Base-by-base conservation (phyloP, 2,329 filamentous ascomycete genomes). In the Aspergillus pseudonomiae region DNA sequence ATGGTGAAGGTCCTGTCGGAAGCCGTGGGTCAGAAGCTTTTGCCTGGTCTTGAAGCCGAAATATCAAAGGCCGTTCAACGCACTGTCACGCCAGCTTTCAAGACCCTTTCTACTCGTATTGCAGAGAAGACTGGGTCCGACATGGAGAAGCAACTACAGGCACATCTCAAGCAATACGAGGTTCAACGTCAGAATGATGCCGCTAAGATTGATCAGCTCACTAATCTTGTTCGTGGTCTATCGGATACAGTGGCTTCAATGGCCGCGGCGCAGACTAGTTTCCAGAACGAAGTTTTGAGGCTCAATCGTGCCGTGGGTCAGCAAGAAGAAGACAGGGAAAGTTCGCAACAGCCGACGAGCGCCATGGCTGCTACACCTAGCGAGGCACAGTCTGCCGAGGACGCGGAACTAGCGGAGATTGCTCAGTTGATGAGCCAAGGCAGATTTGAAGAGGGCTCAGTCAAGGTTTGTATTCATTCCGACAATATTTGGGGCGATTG, bases 1-100 rank as follows among this genome's bases (percentile, higher is more conserved):
- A 83, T 95, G 45, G 81, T 92, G 66, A 90, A 90, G 71, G 81
- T 85, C 7, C 87, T 97, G 60, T 86, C 90, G 4, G 92, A 96
- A 59, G 86, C 88, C 57, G 85, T 96, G 39, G 83, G 88, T 3
- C 86, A 87, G 67, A 88, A 86, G 56, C 84, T 97, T 34, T 82
- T 86, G 5, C 80, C 86, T 50, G 88, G 86, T 60, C 83, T 97
- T 32, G 91, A 96, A 71, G 84, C 87, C 61, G 89, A 91, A 62
- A 83, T 96, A 56, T 78, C 85, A 16, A 82, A 83, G 41, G 81
- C 86, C 11, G 77, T 94, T 43, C 84, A 87, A 48, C 85, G 84
- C 64, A 85, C 85, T 34, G 83, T 95, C n/a, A 81, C 86, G 2
- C 89, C 91, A 1, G 82, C 87, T 12, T 84, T 94, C 67, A 86